A percentile compares a stretch with the other conserved stretches of the same genome.
These are phyloP conservation scores for Bombardia bombarda DNA, from an alignment of 495 filamentous ascomycete genomes.

Conservation along the genomic window DNA sequence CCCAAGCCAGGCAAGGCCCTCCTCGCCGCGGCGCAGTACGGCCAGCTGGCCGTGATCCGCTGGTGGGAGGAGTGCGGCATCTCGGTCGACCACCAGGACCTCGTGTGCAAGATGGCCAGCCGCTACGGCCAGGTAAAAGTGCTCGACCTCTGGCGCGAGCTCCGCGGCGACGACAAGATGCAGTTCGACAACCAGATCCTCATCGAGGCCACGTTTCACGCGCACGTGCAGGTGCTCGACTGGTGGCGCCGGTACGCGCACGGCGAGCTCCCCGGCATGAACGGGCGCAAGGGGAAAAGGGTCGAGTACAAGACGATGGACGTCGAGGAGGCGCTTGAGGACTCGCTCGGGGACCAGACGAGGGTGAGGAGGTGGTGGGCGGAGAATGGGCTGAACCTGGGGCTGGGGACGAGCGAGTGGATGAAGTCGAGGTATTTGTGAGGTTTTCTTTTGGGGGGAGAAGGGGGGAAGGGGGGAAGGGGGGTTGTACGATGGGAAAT, in stretches of 20 bases:
- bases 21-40: constrained; percentile 70
- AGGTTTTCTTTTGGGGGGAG: no score
- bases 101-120: constrained; percentile 73
- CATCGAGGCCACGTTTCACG: constrained; percentile 79
- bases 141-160: constrained; percentile 69
- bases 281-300: constrained; percentile 31
- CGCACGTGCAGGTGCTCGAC: constrained; percentile 73
- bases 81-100: constrained; percentile 63
- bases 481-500: no score
- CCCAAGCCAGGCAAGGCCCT: constrained; percentile 76
- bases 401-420: constrained; percentile 84
- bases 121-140: constrained; percentile 81
- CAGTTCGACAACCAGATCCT: constrained; percentile 85
- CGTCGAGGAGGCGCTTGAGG: constrained; percentile 90
- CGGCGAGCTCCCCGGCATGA: constrained; percentile 35
- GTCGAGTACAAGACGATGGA: constrained; percentile 95
- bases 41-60: constrained; percentile 58
- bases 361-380: constrained; percentile 82
- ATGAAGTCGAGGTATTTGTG: constrained; percentile 54
- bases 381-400: constrained; percentile 78
- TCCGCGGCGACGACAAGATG: constrained; percentile 72
- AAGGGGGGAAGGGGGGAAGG: no score
- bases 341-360: constrained; percentile 62
- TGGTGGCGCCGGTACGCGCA: constrained; percentile 82
- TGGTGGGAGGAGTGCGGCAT: constrained; percentile 82